Evolutionary conservation across 352 stramenopile species (phyloP).

Genomic region (Phytophthora cactorum): DNA sequence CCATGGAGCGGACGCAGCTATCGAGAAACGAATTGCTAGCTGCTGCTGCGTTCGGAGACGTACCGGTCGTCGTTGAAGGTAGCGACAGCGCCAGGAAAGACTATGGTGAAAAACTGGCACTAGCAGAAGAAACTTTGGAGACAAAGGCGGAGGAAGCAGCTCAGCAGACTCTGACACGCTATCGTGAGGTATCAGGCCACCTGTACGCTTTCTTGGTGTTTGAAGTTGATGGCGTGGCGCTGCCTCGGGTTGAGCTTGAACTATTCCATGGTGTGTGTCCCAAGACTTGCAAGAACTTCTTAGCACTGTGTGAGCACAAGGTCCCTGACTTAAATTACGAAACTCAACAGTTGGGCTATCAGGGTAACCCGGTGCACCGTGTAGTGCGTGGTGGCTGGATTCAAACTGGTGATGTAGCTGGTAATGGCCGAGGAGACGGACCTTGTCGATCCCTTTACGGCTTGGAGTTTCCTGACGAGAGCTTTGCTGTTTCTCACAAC

Average conservation of each 20-base stretch:
- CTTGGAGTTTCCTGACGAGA: slow-evolving; percentile 71
- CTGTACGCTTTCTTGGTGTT: slow-evolving; percentile 70
- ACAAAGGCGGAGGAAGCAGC: slow-evolving; percentile 52
- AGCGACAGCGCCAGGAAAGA: slow-evolving; percentile 20
- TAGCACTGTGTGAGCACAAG: slow-evolving; percentile 66
- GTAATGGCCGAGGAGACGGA: slow-evolving; percentile 53
- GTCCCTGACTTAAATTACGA: slow-evolving; percentile 56
- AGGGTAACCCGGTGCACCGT: slow-evolving; percentile 63
- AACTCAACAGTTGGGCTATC: slow-evolving; percentile 50
- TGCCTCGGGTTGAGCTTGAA: slow-evolving; percentile 75
- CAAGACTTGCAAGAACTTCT: slow-evolving; percentile 77
- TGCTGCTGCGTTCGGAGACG: slow-evolving; percentile 52
- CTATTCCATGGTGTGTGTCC: slow-evolving; percentile 68
- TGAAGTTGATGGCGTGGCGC: slow-evolving; percentile 58
- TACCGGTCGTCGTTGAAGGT: slow-evolving; percentile 12
- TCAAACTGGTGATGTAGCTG: slow-evolving; percentile 68
- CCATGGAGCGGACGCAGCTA: slow-evolving; percentile 58
- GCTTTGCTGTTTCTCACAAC: slow-evolving; percentile 73
- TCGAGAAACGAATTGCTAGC: slow-evolving; percentile 59
- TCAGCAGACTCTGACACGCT: slow-evolving; percentile 45
- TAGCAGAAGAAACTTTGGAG: slow-evolving; percentile 59
- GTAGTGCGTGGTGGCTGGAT: slow-evolving; percentile 77
- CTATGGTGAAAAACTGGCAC: slow-evolving; percentile 41
- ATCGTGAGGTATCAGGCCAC: slow-evolving; percentile 57
- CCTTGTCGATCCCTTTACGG: slow-evolving; percentile 66